Base-by-base conservation (phyloP, 345 rosid species). In the Gossypium sturtianum region DNA sequence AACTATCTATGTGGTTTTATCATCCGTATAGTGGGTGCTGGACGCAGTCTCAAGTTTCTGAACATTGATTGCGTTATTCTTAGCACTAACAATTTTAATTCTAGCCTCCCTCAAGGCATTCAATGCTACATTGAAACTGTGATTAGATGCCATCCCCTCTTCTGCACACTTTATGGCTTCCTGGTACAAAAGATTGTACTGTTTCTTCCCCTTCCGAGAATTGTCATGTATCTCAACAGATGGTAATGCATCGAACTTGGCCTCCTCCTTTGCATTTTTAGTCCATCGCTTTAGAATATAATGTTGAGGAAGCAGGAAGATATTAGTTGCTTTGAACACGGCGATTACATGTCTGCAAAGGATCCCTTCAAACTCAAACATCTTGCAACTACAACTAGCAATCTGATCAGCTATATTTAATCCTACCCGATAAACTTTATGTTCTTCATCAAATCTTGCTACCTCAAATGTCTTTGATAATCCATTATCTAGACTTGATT, bases 121-220 rank as follows among this genome's bases (percentile, higher is more conserved):
- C 20, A 56, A 56, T 56, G 60, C 60, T 56, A 56, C 60, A 22
- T 75, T 60, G 45, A 78, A 80, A 73, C 77, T 73, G 29, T 80
- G 83, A 20, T 80, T 76, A 69, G 80, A 80, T 25, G 79, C 48
- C 66, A 78, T 71, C 57, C 82, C 79, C 74, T 80, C 80, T 54
- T 75, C 80, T 0, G 79, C 78, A 59, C 81, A 83, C 76, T 73
- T 75, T 34, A 78, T 25, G 2, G 83, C 86, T 74, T 83, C 83
- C 66, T 73, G 72, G 68, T 65, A 74, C 70, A 83, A 78, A 49
- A 75, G 66, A 64, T 77, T 66, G 57, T 62, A 80, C 43, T 75
- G 74, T 2, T 73, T 80, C 79, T 74, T 75, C 62, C 78, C 62
- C 47, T 20, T 73, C 3, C 41, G 70, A 41, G 78, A 56, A 71